phyloP scores from a whole-genome alignment of 352 stramenopile species.

The Phytophthora kernoviae region DNA sequence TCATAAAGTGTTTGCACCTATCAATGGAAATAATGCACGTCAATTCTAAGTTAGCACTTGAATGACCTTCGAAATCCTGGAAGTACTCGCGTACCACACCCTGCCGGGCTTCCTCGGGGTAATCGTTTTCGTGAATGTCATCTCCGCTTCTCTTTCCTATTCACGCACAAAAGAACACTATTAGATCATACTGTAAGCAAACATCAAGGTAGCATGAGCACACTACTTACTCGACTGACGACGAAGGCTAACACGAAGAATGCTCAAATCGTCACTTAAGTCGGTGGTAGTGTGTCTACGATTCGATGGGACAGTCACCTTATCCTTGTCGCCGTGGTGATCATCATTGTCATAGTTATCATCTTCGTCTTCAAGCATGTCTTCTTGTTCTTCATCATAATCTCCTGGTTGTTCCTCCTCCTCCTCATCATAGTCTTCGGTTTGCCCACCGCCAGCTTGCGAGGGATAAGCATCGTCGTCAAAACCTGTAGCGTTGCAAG shows the following conservation, averaged over 20 bases:
- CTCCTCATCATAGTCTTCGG: slow-evolving; percentile 32
- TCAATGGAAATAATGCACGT: background rate
- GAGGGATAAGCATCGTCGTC: slow-evolving; percentile 38
- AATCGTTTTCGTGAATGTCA: slow-evolving; percentile 34
- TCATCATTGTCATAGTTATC: slow-evolving; percentile 16
- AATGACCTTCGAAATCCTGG: background rate
- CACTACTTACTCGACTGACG: slow-evolving; percentile 50
- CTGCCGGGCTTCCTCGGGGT: slow-evolving; percentile 65
- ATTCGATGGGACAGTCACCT: slow-evolving; percentile 32
- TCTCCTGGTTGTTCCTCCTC: slow-evolving; percentile 25
- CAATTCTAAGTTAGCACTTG: background rate
- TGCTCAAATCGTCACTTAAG: slow-evolving; percentile 65
- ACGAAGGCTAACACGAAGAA: slow-evolving; percentile 58
- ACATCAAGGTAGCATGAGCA: background rate
- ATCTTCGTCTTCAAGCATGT: slow-evolving; percentile 23
- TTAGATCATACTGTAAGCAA: background rate
- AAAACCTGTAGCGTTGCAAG: slow-evolving; percentile 10
- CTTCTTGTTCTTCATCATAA: slow-evolving; percentile 24
- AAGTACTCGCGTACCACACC: slow-evolving; percentile 50
- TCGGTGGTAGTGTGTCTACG: slow-evolving; percentile 6
- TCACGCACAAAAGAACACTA: background rate
- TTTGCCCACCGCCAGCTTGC: slow-evolving; percentile 33
- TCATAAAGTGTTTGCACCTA: slow-evolving; percentile 94
- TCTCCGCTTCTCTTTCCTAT: slow-evolving; percentile 26
- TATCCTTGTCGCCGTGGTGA: slow-evolving; percentile 16